Conservation (phyloP, 768 basidiomycete species). For the Saitozyma podzolica region DNA sequence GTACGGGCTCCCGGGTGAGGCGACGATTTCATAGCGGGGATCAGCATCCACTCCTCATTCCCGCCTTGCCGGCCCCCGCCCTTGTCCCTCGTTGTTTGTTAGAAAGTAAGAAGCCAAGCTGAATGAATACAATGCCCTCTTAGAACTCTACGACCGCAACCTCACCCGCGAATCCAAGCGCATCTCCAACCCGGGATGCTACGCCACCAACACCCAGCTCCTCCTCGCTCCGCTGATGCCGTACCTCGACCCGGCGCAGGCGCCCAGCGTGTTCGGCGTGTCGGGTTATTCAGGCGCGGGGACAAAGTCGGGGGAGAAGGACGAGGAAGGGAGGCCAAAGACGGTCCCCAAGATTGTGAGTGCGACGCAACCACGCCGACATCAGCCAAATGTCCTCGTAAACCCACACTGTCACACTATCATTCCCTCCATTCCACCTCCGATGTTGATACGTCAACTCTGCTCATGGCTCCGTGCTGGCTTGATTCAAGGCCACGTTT, state of each 20-base stretch:
- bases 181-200: slow-evolving; percentile 97
- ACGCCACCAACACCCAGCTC: slow-evolving; percentile 88
- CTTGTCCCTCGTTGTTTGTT: background rate
- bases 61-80: slow-evolving; percentile 2
- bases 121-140: slow-evolving; percentile 45
- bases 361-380: slow-evolving; percentile 5
- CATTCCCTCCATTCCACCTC: too few relatives aligned
- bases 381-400: too few relatives aligned
- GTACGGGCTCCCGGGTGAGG: slow-evolving; percentile 98
- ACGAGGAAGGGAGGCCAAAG: slow-evolving; percentile 67
- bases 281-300: slow-evolving; percentile 97
- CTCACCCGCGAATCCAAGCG: slow-evolving; percentile 70
- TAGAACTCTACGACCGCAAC: slow-evolving; percentile 84
- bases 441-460: too few relatives aligned
- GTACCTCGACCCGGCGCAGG: slow-evolving; percentile 61
- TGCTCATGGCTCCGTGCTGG: background rate
- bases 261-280: slow-evolving; percentile 85
- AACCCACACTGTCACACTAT: too few relatives aligned
- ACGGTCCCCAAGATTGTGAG: slow-evolving; percentile 74
- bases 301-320: slow-evolving; percentile 68
- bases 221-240: slow-evolving; percentile 84
- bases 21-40: background rate
- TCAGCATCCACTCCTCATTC: background rate
- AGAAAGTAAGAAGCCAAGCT: slow-evolving; percentile 26
- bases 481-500: background rate